Evolutionary conservation across 805 yeast species (phyloP).

Genomic region (Saturnispora hagleri): DNA sequence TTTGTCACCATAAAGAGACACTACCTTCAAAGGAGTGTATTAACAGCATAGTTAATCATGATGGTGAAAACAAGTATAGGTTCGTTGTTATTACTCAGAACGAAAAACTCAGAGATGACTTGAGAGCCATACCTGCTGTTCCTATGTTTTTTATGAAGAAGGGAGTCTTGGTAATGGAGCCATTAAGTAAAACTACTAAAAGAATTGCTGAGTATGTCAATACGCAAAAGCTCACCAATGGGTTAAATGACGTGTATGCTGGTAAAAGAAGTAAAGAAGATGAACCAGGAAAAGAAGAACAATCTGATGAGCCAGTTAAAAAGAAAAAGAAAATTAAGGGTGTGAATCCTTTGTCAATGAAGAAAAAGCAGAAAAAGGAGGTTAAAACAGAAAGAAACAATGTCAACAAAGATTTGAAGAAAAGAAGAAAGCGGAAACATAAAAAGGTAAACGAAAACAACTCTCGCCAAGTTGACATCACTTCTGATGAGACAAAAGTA

Average conservation of each 20-base stretch:
- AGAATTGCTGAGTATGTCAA: conserved; percentile 45
- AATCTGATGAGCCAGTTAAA: conserved; percentile 15
- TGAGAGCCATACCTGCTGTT: conserved; percentile 78
- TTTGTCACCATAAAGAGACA: conserved; percentile 65
- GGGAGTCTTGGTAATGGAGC: conserved; percentile 95
- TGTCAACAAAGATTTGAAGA: not conserved
- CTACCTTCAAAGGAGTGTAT: conserved; percentile 68
- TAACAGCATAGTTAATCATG: conserved; percentile 53
- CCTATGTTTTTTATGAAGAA: conserved; percentile 83
- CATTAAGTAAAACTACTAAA: conserved; percentile 65
- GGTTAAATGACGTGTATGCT: conserved; percentile 60
- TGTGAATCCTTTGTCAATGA: conserved; percentile 87
- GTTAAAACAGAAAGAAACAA: not conserved
- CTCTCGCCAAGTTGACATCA: not conserved
- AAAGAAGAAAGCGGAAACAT: conserved; percentile 2
- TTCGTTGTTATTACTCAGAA: conserved; percentile 85
- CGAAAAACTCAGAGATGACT: conserved; percentile 51
- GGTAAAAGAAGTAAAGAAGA: conserved; percentile 30
- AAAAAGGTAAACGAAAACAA: not conserved
- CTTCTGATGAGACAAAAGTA: not conserved
- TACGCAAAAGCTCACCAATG: conserved; percentile 57
- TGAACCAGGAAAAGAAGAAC: conserved; percentile 15
- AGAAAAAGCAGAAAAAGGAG: conserved; percentile 46
- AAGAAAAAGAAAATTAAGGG: conserved; percentile 45
- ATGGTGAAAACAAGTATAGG: conserved; percentile 81